Evolutionary conservation across 495 filamentous ascomycete species (phyloP), one percentile per base, ranked within the genome.

Genomic region (Aspergillus panamensis): DNA sequence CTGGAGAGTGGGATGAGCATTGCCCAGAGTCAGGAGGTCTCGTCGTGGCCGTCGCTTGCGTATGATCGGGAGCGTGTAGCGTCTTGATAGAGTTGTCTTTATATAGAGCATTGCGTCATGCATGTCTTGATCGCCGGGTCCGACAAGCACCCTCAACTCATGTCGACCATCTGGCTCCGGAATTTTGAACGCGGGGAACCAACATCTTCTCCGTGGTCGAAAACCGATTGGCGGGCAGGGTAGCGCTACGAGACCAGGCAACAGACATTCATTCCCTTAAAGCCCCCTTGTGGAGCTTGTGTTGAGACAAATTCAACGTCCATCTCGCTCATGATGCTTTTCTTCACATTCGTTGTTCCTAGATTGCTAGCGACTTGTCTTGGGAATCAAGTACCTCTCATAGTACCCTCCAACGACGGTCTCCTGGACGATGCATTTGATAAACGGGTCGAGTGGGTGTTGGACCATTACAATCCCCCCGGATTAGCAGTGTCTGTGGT

Each of bases 381-480:
- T 3, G 42, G 6, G 5, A 9, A 19, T 45, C n/a, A 17, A 21
- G 10, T 10, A n/a, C n/a, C 17, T 6, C 42, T 20, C n/a, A 9
- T 3, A 3, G 9, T 6, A 1, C 19, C 42, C 8, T 0, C n/a
- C 48, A 2, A 52, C 20, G 17, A 30, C 2, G 29, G 2, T 5
- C 51, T 16, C 12, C 13, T 53, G 16, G 20, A 42, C 31, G 3
- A 68, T 69, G 3, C 51, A 6, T 82, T 84, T 44, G 69, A 67
- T 30, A 52, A 59, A 1, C 65, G 78, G 8, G 73, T 75, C 6
- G 39, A 60, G 16, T 58, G 71, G 9, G 61, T 59, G 8, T 61
- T 85, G 2, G 68, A 76, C 8, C 61, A 73, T 51, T 83, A 75
- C 76, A 73, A 78, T 43, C 68, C 80, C 7, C 81, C 82, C 10